Evolutionary conservation across 768 basidiomycete species (phyloP).

Genomic region (Leccinum subgranulosum): DNA sequence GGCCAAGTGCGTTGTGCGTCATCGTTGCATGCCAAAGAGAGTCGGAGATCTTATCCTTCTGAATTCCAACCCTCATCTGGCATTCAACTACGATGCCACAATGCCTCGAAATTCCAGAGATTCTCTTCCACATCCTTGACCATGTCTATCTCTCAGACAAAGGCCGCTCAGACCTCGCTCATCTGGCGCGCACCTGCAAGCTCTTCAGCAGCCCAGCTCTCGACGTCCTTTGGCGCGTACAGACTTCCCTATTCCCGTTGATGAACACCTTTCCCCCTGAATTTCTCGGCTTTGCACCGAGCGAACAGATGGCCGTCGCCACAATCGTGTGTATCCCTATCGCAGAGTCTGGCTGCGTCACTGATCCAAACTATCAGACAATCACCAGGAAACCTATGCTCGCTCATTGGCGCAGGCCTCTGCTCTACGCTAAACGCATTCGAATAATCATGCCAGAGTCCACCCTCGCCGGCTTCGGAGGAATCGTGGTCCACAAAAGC

Average conservation of each 20-base stretch:
- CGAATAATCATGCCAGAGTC: constrained; percentile 9
- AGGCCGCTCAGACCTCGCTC: constrained; percentile 12
- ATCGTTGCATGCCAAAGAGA: not conserved
- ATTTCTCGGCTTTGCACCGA: constrained; percentile 13
- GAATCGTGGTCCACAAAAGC: constrained; percentile 12
- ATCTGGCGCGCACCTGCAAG: constrained; percentile 18
- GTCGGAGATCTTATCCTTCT: not conserved
- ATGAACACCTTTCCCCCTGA: constrained; percentile 16
- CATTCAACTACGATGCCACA: not conserved
- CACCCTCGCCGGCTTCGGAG: constrained; percentile 5
- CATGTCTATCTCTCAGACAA: constrained; percentile 5
- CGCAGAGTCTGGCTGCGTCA: no score
- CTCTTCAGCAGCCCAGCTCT: constrained; percentile 17
- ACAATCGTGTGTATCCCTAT: constrained; percentile 11
- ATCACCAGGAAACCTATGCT: constrained; percentile 10
- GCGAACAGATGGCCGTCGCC: constrained; percentile 13
- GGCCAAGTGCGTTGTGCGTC: not conserved
- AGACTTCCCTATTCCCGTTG: constrained; percentile 18
- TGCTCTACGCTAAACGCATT: constrained; percentile 20
- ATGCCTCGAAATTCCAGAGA: constrained; percentile 19
- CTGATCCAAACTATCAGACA: constrained; percentile 3
- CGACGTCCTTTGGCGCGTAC: constrained; percentile 21
- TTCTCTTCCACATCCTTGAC: constrained; percentile 17
- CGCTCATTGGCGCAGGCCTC: constrained; percentile 17
- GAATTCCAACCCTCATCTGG: constrained; percentile 1